Evolutionary conservation across 371 early-diverging fungal genomes (phyloP), one percentile per base, ranked within the genome.

Genomic region (Smittium mucronatum): DNA sequence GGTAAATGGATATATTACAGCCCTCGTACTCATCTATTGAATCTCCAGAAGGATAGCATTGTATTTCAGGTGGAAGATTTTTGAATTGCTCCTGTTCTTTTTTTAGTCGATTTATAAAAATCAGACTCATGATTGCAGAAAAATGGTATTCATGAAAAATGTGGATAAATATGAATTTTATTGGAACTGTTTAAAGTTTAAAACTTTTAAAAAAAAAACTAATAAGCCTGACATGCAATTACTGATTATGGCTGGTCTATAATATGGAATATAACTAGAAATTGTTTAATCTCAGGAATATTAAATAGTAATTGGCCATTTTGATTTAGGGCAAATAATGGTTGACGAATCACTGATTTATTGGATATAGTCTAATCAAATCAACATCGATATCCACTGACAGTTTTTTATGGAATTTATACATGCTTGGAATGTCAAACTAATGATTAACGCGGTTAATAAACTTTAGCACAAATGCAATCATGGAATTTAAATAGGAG

Each of bases 351-450:
- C 33, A 33, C 11, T n/a, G 5, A 61, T 58, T 29, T 5, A 61
- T 34, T 28, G 72, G 74, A 34, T 63, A 63, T 58, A 91, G 84
- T 26, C 92, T 82, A 34, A 89, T 74, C 73, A 90, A 84, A 73
- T 91, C 92, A 5, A 91, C 92, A 30, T 83, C 84, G 63, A 91
- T 86, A 69, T 89, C 88, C 0, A 89, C 85, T 1, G 86, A 84
- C 70, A 87, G 82, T 74, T 87, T 87, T 72, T 88, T 90, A 73
- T 92, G 92, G 76, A 90, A 89, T 73, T 87, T 88, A 82, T 91
- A 91, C 87, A 87, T 89, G 82, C 84, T 87, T 63, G 88, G 88
- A n/a, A 91, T 80, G 76, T 91, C 90, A 75, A 89, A 91, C 86
- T 67, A 67, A 33, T 28, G 47, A 47, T n/a, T n/a, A n/a, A n/a